Conservation (phyloP, 164 flowering plant genomes). For the Annona squamosa region DNA sequence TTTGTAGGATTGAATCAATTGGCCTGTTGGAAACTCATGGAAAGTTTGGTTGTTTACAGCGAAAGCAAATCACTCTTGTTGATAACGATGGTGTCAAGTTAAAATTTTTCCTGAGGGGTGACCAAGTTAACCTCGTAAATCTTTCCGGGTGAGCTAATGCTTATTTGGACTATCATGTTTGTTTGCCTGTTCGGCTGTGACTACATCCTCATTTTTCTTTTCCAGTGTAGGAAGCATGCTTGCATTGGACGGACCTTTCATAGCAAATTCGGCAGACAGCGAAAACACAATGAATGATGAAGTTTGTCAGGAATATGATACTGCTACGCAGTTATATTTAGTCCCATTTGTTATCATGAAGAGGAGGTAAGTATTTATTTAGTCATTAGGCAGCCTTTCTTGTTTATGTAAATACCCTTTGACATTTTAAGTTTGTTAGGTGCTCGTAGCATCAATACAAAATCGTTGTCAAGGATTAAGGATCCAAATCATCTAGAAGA, state of each 20-base stretch:
- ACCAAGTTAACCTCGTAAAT: constrained; percentile 76
- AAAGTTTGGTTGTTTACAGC: constrained; percentile 32
- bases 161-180: constrained; percentile 1
- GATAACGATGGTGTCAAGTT: constrained; percentile 66
- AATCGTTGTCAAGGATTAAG: constrained; percentile 44
- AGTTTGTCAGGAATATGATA: constrained; percentile 90
- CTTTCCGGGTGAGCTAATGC: constrained; percentile 55
- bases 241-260: constrained; percentile 81
- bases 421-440: constrained; percentile 33
- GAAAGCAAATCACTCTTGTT: constrained; percentile 62
- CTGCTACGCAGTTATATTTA: constrained; percentile 80
- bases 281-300: constrained; percentile 35
- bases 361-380: constrained; percentile 51
- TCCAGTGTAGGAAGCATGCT: constrained; percentile 86
- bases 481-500: not conserved
- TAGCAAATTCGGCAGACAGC: constrained; percentile 48
- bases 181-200: constrained; percentile 7
- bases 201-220: not conserved
- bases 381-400: not conserved
- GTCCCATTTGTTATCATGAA: constrained; percentile 64
- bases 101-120: constrained; percentile 78
- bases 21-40: constrained; percentile 56
- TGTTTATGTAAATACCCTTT: constrained; percentile 1
- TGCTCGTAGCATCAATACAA: constrained; percentile 56
- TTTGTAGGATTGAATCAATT: constrained; percentile 66